Base-by-base conservation (phyloP, 192 early-diverging fungal genomes). In the Gamsiella multidivaricata region DNA sequence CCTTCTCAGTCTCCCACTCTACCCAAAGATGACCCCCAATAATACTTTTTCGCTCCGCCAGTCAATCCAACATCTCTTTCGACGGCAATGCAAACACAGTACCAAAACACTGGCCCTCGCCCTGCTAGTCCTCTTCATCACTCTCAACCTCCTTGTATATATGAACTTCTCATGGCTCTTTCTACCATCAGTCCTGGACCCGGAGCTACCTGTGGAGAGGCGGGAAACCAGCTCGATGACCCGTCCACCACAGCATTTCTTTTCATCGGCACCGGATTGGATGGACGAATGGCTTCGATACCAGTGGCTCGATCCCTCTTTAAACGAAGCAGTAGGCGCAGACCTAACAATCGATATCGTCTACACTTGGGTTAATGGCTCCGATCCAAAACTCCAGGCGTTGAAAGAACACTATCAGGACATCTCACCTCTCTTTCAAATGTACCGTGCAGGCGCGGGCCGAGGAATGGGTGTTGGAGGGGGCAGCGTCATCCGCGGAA, bases 291-390 rank as follows among this genome's bases (percentile, higher is more conserved):
- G 71, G 71, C 39, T 75, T 5, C 20, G 25, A 5, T 10, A 15
- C n/a, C 49, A 54, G 10, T 15, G 29, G 11, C 20, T 75, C 22
- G 22, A 60, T 17, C 59, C 69, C 11, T 20, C 9, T 15, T 9
- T 70, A 10, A 54, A 58, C 37, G 62, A 58, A n/a, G 7, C 53
- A 2, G 56, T 32, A 12, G 41, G 71, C 12, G 11, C 59, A 22
- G 34, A 31, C 6, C 12, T 75, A 20, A 41, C 6, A 8, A 63
- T 82, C 43, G 81, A 82, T 37, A 39, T 80, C 12, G 69, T 82
- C n/a, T 82, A 82, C 36, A 82, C 75, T 0, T 82, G 81, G 81
- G 81, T 82, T 39, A 82, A 82, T 37, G 81, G 81, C 25, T 71
- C 74, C 14, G 81, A 82, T 28, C 31, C 63, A 52, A 34, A 32